A percentile compares a stretch with the other conserved stretches of the same genome.
Evolutionary conservation across 1,284 basidiomycete species (phyloP).

Genomic region (Pyrrhoderma noxium): DNA sequence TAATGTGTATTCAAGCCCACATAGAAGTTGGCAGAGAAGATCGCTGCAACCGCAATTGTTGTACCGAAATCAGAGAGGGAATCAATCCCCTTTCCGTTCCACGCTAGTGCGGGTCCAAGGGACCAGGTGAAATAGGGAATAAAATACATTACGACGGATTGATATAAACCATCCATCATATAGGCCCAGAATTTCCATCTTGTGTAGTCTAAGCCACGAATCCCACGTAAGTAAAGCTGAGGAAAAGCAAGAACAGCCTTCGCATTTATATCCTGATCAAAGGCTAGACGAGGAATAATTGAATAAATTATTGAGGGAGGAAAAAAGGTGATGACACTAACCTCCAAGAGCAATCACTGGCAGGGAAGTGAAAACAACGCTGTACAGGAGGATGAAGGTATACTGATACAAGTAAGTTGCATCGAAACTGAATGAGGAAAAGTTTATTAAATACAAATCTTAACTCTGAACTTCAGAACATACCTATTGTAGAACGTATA

Average conservation of each 20-base stretch:
- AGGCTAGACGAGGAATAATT: conserved; percentile 42
- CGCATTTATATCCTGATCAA: conserved; percentile 94
- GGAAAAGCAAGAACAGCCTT: conserved; percentile 88
- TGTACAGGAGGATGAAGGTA: conserved; percentile 87
- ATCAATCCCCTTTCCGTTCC: conserved; percentile 70
- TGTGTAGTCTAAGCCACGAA: conserved; percentile 90
- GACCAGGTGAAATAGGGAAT: conserved; percentile 80
- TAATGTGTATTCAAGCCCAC: conserved; percentile 87
- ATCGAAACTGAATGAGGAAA: conserved; percentile 67
- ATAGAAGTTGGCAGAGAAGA: conserved; percentile 81
- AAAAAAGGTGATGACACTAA: conserved; percentile 31
- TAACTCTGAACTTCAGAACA: conserved; percentile 22
- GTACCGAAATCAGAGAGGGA: conserved; percentile 89
- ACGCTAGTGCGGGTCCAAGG: conserved; percentile 54
- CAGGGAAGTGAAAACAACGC: conserved; percentile 89
- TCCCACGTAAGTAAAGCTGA: conserved; percentile 89
- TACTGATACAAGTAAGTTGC: conserved; percentile 96
- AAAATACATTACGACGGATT: conserved; percentile 87
- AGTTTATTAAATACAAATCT: not conserved
- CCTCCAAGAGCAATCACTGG: conserved; percentile 89
- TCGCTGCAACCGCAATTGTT: conserved; percentile 80
- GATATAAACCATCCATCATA: conserved; percentile 92
- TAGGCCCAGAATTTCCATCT: conserved; percentile 89
- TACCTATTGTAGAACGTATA: conserved; percentile 84
- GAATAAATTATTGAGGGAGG: conserved; percentile 13